These are phyloP conservation scores for Cladosporium halotolerans DNA, from an alignment of 2,329 filamentous ascomycete genomes.

Conservation along the genomic window DNA sequence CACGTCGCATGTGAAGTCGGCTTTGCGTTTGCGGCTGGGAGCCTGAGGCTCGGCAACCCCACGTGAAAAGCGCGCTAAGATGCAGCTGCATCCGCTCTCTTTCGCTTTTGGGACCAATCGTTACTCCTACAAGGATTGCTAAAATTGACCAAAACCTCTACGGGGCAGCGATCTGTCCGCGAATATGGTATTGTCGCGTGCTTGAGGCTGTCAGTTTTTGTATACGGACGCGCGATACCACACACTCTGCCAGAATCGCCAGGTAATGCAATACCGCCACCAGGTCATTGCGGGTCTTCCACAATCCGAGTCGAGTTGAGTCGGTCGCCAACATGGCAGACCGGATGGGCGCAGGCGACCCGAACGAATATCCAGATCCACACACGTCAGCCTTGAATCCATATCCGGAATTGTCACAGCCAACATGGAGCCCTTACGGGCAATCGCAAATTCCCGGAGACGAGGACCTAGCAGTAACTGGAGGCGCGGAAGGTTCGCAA, in stretches of 20 bases:
- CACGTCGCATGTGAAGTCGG: not conserved
- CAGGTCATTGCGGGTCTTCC: not conserved
- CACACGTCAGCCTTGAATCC: not conserved
- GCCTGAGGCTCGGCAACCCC: not conserved
- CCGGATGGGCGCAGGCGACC: not conserved
- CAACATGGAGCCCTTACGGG: conserved; percentile 4
- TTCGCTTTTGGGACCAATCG: conserved; percentile 4
- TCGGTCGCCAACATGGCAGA: not conserved
- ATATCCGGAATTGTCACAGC: not conserved
- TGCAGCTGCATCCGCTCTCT: conserved; percentile 1
- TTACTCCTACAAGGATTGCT: conserved; percentile 1
- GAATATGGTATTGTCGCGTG: not conserved
- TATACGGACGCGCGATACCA: not conserved
- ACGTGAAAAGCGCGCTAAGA: not conserved
- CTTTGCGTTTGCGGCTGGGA: conserved; percentile 1
- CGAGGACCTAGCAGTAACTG: not conserved
- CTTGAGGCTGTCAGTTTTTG: not conserved
- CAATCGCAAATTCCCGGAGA: not conserved
- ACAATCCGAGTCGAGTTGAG: not conserved
- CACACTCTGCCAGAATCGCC: not conserved
- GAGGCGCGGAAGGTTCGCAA: not conserved
- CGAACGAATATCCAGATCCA: conserved; percentile 5
- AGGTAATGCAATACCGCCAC: conserved; percentile 1
- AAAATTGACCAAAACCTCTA: not conserved
- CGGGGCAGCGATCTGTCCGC: not conserved